phyloP scores from a whole-genome alignment of 257 asterid genomes.

The Fraxinus quadrangulata region DNA sequence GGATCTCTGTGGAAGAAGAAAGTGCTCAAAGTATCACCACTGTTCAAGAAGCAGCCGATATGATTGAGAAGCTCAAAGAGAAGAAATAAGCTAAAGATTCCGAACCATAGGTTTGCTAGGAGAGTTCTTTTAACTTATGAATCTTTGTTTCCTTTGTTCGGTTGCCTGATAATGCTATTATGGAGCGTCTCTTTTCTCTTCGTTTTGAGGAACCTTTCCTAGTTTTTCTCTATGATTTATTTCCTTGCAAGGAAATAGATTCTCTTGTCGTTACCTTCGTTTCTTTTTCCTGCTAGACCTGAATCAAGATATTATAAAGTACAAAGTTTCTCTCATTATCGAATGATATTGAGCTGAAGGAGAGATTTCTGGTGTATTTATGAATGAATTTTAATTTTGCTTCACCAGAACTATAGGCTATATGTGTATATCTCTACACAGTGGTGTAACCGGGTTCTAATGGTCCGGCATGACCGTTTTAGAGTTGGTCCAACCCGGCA shows the following conservation, averaged over 20 bases:
- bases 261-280: neutral
- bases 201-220: slow-evolving; percentile 16
- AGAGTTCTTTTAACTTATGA: slow-evolving; percentile 2
- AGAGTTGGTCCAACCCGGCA: neutral
- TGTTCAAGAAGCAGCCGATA: slow-evolving; percentile 90
- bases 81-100: slow-evolving; percentile 21
- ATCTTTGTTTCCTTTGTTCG: neutral
- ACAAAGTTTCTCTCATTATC: neutral
- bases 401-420: neutral
- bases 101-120: slow-evolving; percentile 20
- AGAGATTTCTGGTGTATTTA: neutral
- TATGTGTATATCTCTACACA: no score
- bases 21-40: slow-evolving; percentile 81
- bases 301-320: neutral
- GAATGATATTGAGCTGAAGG: neutral
- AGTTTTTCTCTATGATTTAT: slow-evolving; percentile 12
- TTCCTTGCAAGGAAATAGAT: slow-evolving; percentile 14
- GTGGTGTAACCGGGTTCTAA: neutral
- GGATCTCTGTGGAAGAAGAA: slow-evolving; percentile 85
- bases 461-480: neutral
- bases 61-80: slow-evolving; percentile 69
- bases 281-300: slow-evolving; percentile 10
- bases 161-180: neutral
- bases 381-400: neutral
- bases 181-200: slow-evolving; percentile 3